Conservation (phyloP, 2,329 filamentous ascomycete species). For the Pseudocercospora musae region DNA sequence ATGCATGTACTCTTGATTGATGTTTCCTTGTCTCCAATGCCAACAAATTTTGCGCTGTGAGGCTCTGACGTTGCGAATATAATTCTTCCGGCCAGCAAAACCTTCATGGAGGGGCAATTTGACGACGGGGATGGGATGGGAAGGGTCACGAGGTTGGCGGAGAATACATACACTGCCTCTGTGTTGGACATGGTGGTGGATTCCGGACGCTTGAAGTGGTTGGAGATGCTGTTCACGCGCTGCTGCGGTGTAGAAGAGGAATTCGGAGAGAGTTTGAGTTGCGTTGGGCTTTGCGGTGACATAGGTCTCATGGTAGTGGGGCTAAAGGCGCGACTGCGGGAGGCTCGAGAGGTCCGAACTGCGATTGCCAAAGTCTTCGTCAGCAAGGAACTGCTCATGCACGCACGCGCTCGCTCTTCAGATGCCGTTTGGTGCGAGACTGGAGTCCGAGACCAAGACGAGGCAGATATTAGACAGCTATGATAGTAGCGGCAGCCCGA, state of each 20-base stretch:
- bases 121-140: conserved; percentile 5
- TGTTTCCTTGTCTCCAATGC: neutral
- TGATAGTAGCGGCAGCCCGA: neutral
- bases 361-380: neutral
- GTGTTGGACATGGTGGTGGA: conserved; percentile 19
- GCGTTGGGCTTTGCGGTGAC: neutral
- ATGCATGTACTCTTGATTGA: neutral
- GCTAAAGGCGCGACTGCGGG: neutral
- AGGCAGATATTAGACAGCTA: too few species aligned
- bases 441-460: neutral
- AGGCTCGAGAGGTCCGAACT: neutral
- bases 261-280: conserved; percentile 1
- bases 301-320: neutral
- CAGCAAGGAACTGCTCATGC: neutral
- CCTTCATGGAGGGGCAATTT: conserved; percentile 5
- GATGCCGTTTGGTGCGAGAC: neutral
- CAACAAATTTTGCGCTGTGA: neutral
- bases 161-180: conserved; percentile 24
- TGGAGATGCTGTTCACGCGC: conserved; percentile 18
- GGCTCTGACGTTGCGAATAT: neutral
- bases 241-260: conserved; percentile 12
- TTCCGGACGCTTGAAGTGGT: conserved; percentile 12
- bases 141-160: neutral
- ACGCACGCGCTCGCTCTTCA: neutral
- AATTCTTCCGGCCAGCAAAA: conserved; percentile 11